Conservation (phyloP, 352 stramenopile genomes). For the Pythium angustatum region DNA sequence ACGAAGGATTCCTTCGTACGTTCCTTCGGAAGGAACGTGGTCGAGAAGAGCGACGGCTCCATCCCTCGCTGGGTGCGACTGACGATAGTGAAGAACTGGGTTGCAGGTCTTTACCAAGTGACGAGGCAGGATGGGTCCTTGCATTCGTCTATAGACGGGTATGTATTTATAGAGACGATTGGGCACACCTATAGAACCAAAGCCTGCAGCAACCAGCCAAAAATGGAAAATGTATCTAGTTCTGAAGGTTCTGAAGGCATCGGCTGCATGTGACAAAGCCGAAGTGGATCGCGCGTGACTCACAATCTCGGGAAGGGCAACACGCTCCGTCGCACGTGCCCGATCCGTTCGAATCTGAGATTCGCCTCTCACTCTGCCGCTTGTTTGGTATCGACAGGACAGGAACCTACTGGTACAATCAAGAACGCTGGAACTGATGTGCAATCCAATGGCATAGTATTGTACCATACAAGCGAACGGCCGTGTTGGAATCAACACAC, state of each 20-base stretch:
- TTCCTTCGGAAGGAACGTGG: too few species aligned
- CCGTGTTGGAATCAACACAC: too few species aligned
- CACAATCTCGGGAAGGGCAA: too few species aligned
- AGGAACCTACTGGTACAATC: too few species aligned
- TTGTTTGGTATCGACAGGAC: neutral
- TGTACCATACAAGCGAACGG: too few species aligned
- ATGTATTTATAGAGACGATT: too few species aligned
- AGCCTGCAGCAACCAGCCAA: slow-evolving; percentile 10
- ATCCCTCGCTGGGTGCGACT: neutral
- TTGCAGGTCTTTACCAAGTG: neutral
- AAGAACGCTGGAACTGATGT: too few species aligned
- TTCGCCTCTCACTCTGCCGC: neutral
- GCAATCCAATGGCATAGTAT: too few species aligned
- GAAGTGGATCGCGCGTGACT: neutral
- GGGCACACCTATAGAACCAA: too few species aligned
- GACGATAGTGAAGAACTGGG: neutral
- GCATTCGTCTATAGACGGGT: too few species aligned
- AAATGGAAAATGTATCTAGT: slow-evolving; percentile 16
- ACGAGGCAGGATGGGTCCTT: neutral
- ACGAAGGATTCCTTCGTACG: too few species aligned
- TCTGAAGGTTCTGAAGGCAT: neutral
- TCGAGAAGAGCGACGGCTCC: too few species aligned
- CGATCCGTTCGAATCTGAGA: neutral
- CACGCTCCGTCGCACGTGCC: slow-evolving; percentile 16
- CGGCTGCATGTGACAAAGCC: slow-evolving; percentile 10